Evolutionary conservation across 2,329 filamentous ascomycete species (phyloP), one percentile per base, ranked within the genome.

Genomic region (Botrytis fabae): DNA sequence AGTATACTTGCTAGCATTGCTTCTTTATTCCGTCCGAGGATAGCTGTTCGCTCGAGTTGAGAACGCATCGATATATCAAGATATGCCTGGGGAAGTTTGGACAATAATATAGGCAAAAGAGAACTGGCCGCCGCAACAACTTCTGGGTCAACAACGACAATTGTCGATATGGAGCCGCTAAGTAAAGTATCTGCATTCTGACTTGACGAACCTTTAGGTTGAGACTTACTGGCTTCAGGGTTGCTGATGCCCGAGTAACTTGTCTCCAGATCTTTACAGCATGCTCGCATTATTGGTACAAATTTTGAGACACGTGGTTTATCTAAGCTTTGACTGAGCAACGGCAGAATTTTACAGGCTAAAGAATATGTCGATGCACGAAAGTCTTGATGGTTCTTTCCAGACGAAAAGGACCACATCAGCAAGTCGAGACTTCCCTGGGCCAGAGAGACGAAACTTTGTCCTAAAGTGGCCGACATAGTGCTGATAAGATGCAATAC

Each of bases 1-100:
- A 98, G 84, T 20, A 97, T 90, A 80, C 93, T 95, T 9, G 94
- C 90, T 18, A 96, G 80, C 87, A 98, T 93, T 60, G 92, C 91
- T 46, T 90, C 85, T 79, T 90, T 90, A 80, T 91, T 86, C 74
- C 87, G 86, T 8, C 86, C 88, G 35, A 97, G 83, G 72, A 97
- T 91, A 32, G 93, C 92, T 4, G 93, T 93, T 76, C 93, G 92
- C 79, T 98, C 94, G 75, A 97, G 86, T 66, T 93, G 89, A 18
- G 90, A 88, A 70, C 95, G 91, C 32, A 93, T 80, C 2, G 92
- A 88, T 14, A 91, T 88, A n/a, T 92, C 88, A 54, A 97, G 83
- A 79, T 89, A 86, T 68, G 89, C 85, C 72, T 92, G 88, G 1
- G 91, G 90, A 4, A 96, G 82, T 73, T 86, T 85, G 28, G 86